These are phyloP conservation scores for Jacaranda copaia DNA, from an alignment of 257 asterid genomes.

Conservation along the genomic window DNA sequence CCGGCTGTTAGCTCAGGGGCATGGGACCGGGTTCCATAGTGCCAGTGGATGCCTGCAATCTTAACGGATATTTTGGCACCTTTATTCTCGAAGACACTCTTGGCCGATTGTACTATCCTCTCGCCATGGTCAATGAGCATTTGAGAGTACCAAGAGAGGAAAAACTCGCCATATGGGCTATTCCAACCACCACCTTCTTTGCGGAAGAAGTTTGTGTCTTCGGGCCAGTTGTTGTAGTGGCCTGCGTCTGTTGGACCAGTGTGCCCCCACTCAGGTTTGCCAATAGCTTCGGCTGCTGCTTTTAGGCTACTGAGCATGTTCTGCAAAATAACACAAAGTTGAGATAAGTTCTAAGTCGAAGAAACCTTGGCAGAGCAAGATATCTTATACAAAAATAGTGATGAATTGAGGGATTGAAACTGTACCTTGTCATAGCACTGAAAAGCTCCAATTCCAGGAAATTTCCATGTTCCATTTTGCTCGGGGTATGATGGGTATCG, in stretches of 20 bases:
- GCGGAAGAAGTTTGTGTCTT: constrained; percentile 88
- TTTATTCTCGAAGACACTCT: constrained; percentile 48
- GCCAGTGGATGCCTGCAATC: constrained; percentile 97
- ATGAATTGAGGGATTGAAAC: not conserved
- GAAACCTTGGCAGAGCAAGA: not conserved
- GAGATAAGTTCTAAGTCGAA: not conserved
- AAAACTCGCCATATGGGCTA: constrained; percentile 74
- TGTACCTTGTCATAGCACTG: constrained; percentile 96
- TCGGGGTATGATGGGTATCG: constrained; percentile 96
- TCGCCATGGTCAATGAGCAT: constrained; percentile 91
- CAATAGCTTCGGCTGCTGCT: constrained; percentile 86
- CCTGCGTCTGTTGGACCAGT: constrained; percentile 96
- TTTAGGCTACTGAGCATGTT: constrained; percentile 88
- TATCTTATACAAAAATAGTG: not conserved
- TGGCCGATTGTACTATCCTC: constrained; percentile 70
- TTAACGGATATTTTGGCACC: constrained; percentile 86
- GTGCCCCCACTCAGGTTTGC: constrained; percentile 92
- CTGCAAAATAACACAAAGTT: constrained; percentile 47
- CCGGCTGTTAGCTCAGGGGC: constrained; percentile 98
- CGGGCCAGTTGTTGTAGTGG: constrained; percentile 96
- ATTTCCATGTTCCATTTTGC: constrained; percentile 81
- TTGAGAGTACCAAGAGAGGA: constrained; percentile 92
- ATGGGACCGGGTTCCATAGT: constrained; percentile 89
- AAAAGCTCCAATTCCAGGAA: constrained; percentile 97
- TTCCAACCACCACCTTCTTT: constrained; percentile 88